A percentile compares a stretch with the other conserved stretches of the same genome.
phyloP scores from a whole-genome alignment of 2,329 filamentous ascomycete species.

The Ceratocystis cubensis region DNA sequence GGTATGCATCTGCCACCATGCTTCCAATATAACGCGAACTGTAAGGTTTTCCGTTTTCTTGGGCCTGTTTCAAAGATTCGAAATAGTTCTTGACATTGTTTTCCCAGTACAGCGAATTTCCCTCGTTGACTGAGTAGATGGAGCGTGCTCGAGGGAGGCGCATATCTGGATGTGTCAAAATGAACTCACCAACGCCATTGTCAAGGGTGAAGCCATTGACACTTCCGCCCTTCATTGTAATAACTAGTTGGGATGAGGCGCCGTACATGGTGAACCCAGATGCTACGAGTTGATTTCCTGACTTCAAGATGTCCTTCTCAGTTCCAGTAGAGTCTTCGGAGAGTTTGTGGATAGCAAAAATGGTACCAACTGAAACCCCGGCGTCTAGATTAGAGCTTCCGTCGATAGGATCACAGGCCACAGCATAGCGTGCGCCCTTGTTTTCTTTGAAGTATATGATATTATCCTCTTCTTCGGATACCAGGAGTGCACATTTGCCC shows the following conservation, averaged over 20 bases:
- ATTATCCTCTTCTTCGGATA: slow-evolving; percentile 97
- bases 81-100: slow-evolving; percentile 80
- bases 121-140: slow-evolving; percentile 98
- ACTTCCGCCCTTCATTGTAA: slow-evolving; percentile 83
- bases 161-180: slow-evolving; percentile 95
- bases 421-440: slow-evolving; percentile 71
- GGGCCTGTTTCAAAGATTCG: slow-evolving; percentile 71
- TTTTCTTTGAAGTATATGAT: slow-evolving; percentile 74
- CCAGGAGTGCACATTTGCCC: slow-evolving; percentile 76
- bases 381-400: slow-evolving; percentile 95
- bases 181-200: slow-evolving; percentile 94
- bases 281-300: slow-evolving; percentile 82
- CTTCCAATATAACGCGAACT: slow-evolving; percentile 88
- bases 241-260: slow-evolving; percentile 86
- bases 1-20: slow-evolving; percentile 98
- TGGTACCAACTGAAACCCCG: slow-evolving; percentile 93
- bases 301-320: slow-evolving; percentile 75
- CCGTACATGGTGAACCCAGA: slow-evolving; percentile 99
- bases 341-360: slow-evolving; percentile 89
- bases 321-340: slow-evolving; percentile 60
- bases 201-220: slow-evolving; percentile 99
- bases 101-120: slow-evolving; percentile 94
- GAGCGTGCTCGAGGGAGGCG: slow-evolving; percentile 61
- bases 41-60: slow-evolving; percentile 71
- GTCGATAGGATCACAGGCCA: slow-evolving; percentile 96